phyloP scores from a whole-genome alignment of 2,329 filamentous ascomycete species.

The Cyanodermella asteris region DNA sequence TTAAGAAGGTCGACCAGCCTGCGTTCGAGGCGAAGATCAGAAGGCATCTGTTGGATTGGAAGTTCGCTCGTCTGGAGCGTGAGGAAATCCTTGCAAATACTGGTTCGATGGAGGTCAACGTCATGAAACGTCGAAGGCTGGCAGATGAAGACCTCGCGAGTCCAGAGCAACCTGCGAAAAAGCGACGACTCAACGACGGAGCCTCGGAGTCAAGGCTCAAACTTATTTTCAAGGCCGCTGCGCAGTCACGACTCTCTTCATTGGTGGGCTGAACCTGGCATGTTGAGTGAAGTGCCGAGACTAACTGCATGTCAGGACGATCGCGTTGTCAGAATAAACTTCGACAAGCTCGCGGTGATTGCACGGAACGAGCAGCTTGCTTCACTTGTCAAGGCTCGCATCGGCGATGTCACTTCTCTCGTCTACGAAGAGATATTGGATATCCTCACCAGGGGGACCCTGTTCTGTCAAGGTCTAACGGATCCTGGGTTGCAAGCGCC shows the following conservation, averaged over 20 bases:
- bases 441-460: too few relatives aligned
- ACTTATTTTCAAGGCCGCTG: not conserved
- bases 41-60: constrained; percentile 6
- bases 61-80: too few relatives aligned
- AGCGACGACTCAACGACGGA: constrained; percentile 4
- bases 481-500: too few relatives aligned
- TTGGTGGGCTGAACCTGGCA: constrained; percentile 2
- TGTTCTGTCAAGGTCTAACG: too few relatives aligned
- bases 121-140: not conserved
- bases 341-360: constrained; percentile 63
- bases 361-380: constrained; percentile 61
- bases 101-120: too few relatives aligned
- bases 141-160: constrained; percentile 1
- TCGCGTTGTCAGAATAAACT: constrained; percentile 58
- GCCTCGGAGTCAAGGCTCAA: constrained; percentile 3
- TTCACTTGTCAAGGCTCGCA: constrained; percentile 44
- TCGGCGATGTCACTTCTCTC: constrained; percentile 52
- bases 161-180: constrained; percentile 2
- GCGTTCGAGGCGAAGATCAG: constrained; percentile 4
- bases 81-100: too few relatives aligned
- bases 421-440: constrained; percentile 58
- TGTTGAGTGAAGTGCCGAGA: not conserved
- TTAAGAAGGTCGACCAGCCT: constrained; percentile 4
- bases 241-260: not conserved
- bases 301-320: constrained; percentile 32